Evolutionary conservation across 1,139 yeast species (phyloP), one percentile per base, ranked within the genome.

Genomic region (Geotrichum reessii): DNA sequence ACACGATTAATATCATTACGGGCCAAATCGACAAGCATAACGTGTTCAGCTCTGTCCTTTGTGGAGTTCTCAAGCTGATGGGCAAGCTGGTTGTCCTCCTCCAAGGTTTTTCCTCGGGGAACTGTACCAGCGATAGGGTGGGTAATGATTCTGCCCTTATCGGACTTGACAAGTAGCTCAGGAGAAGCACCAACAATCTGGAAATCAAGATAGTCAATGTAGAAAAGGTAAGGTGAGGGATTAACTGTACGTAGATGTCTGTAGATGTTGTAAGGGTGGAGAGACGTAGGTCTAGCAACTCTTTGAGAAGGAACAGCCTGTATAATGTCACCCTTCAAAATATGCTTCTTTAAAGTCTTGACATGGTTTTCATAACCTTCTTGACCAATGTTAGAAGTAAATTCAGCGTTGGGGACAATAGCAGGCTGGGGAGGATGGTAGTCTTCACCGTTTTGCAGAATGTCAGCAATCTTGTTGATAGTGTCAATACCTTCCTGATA

Each of bases 91-190:
- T 92, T 97, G 69, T 93, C 99, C 72, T 93, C 98, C 67, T 90
- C 96, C 24, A 85, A 78, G 11, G 98, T 90, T 68, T 82, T 81
- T 58, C 99, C 99, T 70, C 99, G 83, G 67, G 79, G 83, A 60
- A 93, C 87, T 2, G 99, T 93, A 56, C 99, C 99, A 1, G 99
- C 99, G 71, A 93, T 93, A 28, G 99, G 99, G 72, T 93, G 98
- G 3, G 98, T 93, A 52, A 92, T 81, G 37, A 93, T 82, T 66
- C 88, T 83, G 63, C 87, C 85, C 50, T 85, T 78, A 66, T 91
- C 97, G 2, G 89, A 78, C 73, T 89, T 89, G 58, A 93, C 98
- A 58, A 93, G 78, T 61, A 92, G 77, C 72, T 93, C 99, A 0
- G 99, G 99, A 21, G 97, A 90, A 0, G 99, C 99, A 50, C 99